These are phyloP conservation scores for Tulasnella sp. DNA, from an alignment of 768 basidiomycete species.

Conservation along the genomic window DNA sequence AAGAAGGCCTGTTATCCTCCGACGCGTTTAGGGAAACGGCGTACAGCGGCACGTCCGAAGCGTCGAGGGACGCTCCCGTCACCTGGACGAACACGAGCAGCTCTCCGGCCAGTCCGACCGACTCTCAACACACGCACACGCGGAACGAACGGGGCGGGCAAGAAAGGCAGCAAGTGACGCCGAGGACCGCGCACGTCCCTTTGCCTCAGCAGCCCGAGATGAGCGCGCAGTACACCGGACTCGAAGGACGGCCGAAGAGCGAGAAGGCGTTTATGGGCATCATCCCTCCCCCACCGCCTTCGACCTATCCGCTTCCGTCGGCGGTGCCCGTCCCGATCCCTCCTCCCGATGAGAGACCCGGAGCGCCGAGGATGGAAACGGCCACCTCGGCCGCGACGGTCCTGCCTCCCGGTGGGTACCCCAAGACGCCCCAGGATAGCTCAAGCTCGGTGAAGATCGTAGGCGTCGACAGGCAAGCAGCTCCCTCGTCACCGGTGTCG, in stretches of 20 bases:
- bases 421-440: neutral
- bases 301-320: neutral
- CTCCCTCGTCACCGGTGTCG: neutral
- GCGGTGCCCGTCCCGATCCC: neutral
- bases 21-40: too few relatives aligned
- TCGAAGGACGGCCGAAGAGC: constrained; percentile 27
- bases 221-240: neutral
- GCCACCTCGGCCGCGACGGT: constrained; percentile 13
- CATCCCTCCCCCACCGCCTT: neutral
- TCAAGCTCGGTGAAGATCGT: neutral
- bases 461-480: neutral
- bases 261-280: constrained; percentile 29
- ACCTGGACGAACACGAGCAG: too few relatives aligned
- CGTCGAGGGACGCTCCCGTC: too few relatives aligned
- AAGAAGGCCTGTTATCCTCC: neutral
- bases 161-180: constrained; percentile 14
- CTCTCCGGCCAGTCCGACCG: neutral
- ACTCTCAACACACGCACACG: constrained; percentile 7
- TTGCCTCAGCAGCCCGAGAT: constrained; percentile 7
- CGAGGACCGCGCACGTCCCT: constrained; percentile 12
- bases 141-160: neutral
- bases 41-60: too few relatives aligned
- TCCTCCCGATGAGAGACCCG: neutral
- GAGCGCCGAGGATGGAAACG: neutral
- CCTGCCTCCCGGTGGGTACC: constrained; percentile 28